Percentiles rank a stretch among this genome's conserved stretches.
Evolutionary conservation across 106 monocot species (phyloP).

Genomic region (Alisma plantagoaquatica): DNA sequence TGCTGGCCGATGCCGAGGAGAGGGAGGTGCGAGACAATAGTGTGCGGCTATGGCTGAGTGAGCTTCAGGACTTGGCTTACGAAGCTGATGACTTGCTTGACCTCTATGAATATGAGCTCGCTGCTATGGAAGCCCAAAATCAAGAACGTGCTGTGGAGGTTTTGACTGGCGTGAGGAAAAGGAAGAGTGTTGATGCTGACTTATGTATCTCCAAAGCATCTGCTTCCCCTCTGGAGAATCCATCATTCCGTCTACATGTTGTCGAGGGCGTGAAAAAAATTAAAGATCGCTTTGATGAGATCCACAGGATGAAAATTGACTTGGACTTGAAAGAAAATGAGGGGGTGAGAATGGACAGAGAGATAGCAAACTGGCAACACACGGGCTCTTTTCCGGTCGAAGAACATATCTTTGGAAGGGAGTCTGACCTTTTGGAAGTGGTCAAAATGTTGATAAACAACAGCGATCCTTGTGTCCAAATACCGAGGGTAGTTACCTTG

Average conservation of each 20-base stretch:
- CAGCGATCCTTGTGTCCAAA: neutral
- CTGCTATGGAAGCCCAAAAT: neutral
- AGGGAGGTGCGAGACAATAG: neutral
- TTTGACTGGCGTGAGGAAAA: too few relatives aligned
- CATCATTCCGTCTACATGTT: neutral
- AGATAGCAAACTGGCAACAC: neutral
- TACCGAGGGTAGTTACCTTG: conserved; percentile 1
- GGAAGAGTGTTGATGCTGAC: too few relatives aligned
- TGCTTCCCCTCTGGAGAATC: neutral
- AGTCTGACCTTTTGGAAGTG: neutral
- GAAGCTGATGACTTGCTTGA: neutral
- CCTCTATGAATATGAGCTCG: neutral
- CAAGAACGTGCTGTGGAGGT: neutral
- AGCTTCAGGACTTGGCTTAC: neutral
- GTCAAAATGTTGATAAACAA: neutral
- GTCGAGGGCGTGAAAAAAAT: neutral
- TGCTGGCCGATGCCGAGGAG: neutral
- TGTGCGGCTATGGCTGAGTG: neutral
- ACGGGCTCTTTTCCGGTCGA: neutral
- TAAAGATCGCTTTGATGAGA: too few relatives aligned
- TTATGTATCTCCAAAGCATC: neutral
- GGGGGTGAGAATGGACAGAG: neutral
- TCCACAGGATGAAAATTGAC: neutral
- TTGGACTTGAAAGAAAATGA: neutral
- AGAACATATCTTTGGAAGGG: neutral